Percentiles rank a stretch among this genome's conserved stretches.
Conservation (phyloP, 805 yeast species). For the Groenewaldozyma salmanticensis region DNA sequence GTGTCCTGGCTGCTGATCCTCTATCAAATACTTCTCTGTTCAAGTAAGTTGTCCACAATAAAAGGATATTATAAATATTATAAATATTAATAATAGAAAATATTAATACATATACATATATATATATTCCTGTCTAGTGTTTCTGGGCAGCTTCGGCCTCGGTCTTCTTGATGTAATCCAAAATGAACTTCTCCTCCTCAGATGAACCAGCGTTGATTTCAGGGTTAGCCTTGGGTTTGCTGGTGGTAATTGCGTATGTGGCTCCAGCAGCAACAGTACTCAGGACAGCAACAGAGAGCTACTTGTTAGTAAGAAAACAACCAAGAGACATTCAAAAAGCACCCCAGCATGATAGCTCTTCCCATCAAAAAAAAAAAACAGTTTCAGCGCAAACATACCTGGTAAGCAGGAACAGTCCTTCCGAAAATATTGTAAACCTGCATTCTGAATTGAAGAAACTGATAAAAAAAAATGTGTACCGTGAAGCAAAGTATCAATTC, state of each 20-base stretch:
- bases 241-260: slow-evolving; percentile 65
- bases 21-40: slow-evolving; percentile 69
- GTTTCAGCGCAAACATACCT: slow-evolving; percentile 32
- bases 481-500: no score
- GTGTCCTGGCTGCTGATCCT: slow-evolving; percentile 67
- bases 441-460: not conserved
- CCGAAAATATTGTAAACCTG: slow-evolving; percentile 72
- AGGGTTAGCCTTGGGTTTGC: slow-evolving; percentile 48
- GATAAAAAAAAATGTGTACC: not conserved
- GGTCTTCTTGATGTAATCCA: slow-evolving; percentile 50
- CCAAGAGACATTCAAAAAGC: not conserved
- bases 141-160: slow-evolving; percentile 15
- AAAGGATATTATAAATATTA: not conserved
- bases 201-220: slow-evolving; percentile 66
- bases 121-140: slow-evolving; percentile 11
- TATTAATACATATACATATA: no score
- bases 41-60: slow-evolving; percentile 30
- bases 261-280: slow-evolving; percentile 54
- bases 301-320: not conserved
- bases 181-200: slow-evolving; percentile 82
- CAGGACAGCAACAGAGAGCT: slow-evolving; percentile 75
- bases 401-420: slow-evolving; percentile 73
- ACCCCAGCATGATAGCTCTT: not conserved
- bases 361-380: no score
- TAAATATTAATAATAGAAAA: not conserved